Evolutionary conservation across 1,139 yeast genomes (phyloP).

Genomic region (Pichia inconspicua): DNA sequence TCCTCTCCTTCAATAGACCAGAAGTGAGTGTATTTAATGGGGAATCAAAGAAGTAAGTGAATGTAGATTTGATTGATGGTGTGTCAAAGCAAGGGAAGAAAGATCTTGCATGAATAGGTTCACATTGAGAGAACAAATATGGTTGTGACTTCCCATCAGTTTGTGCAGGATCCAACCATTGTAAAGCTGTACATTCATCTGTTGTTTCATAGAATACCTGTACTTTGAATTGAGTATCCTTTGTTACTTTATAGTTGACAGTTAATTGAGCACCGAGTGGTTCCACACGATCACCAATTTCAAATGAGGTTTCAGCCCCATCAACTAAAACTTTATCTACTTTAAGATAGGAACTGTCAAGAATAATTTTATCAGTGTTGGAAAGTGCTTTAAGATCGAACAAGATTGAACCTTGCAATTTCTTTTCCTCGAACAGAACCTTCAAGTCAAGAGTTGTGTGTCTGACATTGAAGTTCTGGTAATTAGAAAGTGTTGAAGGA

Average conservation of each 20-base stretch:
- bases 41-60: slow-evolving; percentile 52
- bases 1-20: slow-evolving; percentile 39
- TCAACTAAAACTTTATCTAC: slow-evolving; percentile 44
- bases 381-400: slow-evolving; percentile 34
- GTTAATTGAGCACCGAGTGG: slow-evolving; percentile 62
- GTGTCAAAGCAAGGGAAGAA: slow-evolving; percentile 89
- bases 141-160: slow-evolving; percentile 72
- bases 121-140: slow-evolving; percentile 82
- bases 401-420: slow-evolving; percentile 49
- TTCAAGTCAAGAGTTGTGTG: slow-evolving; percentile 47
- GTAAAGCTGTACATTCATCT: slow-evolving; percentile 70
- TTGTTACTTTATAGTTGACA: slow-evolving; percentile 26
- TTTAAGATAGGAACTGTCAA: slow-evolving; percentile 64
- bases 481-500: slow-evolving; percentile 72
- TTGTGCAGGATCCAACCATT: slow-evolving; percentile 70
- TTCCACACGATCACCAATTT: slow-evolving; percentile 43
- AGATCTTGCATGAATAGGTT: slow-evolving; percentile 85
- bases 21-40: slow-evolving; percentile 64
- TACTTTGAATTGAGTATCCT: slow-evolving; percentile 28
- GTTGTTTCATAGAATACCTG: slow-evolving; percentile 59
- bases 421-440: slow-evolving; percentile 47
- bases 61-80: slow-evolving; percentile 71
- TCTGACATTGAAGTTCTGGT: slow-evolving; percentile 42
- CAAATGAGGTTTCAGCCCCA: slow-evolving; percentile 29
- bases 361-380: slow-evolving; percentile 33